Percentiles rank a stretch among this genome's conserved stretches.
These are phyloP conservation scores for Alternaria gaisen DNA, from an alignment of 2,329 filamentous ascomycete genomes.

Conservation along the genomic window DNA sequence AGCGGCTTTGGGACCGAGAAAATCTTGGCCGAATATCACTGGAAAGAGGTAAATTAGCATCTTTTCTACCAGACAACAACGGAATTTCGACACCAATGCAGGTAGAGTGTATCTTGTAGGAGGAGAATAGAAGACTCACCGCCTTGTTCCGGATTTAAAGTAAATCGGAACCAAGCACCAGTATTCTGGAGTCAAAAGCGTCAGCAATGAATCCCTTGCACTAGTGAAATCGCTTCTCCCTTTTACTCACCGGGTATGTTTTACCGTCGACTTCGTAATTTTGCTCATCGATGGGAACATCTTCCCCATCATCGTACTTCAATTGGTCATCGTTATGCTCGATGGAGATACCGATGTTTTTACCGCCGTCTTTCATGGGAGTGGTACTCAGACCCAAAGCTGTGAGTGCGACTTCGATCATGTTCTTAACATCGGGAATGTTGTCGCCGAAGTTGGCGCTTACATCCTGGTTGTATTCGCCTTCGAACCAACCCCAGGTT, in stretches of 20 bases:
- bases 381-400: neutral
- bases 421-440: neutral
- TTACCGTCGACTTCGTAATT: neutral
- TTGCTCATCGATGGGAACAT: neutral
- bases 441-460: constrained; percentile 7
- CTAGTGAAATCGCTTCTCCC: neutral
- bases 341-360: neutral
- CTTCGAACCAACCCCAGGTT: constrained; percentile 22
- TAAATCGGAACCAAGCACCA: neutral
- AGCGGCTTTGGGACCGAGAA: neutral
- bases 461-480: neutral
- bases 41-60: neutral
- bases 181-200: neutral
- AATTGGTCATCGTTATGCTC: neutral
- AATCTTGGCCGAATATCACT: neutral
- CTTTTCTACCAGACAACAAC: neutral
- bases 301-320: neutral
- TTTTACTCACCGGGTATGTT: neutral
- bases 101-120: neutral
- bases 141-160: neutral
- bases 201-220: neutral
- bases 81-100: rapidly evolving
- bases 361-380: neutral
- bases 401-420: neutral
- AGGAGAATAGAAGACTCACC: neutral